Evolutionary conservation across 2,329 filamentous ascomycete species (phyloP).

Genomic region (Colletotrichum aenigma): DNA sequence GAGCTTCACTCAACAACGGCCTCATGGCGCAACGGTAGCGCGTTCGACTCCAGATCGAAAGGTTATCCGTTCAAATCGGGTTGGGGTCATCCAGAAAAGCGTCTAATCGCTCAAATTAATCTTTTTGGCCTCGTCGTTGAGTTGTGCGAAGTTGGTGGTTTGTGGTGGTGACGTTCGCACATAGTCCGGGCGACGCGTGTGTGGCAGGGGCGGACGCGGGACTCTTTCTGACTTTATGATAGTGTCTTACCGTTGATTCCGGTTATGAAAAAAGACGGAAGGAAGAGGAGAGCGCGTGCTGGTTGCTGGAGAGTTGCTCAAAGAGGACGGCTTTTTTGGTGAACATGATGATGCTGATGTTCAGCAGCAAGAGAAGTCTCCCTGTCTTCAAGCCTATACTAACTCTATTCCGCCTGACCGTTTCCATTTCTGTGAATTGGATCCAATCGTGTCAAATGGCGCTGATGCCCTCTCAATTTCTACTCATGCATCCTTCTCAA

Average conservation of each 20-base stretch:
- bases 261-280: neutral
- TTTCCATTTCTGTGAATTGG: accelerated
- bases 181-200: neutral
- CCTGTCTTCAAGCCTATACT: neutral
- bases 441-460: neutral
- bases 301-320: neutral
- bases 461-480: neutral
- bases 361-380: neutral
- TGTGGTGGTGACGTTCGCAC: neutral
- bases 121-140: neutral
- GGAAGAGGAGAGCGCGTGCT: neutral
- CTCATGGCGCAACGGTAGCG: constrained; percentile 20
- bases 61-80: constrained; percentile 21
- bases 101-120: accelerated
- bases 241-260: neutral
- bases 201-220: neutral
- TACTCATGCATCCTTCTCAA: neutral
- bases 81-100: neutral
- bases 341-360: neutral
- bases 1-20: accelerated
- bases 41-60: constrained; percentile 22
- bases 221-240: neutral
- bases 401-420: neutral
- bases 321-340: neutral
- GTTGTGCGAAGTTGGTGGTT: neutral